A percentile compares a stretch with the other conserved stretches of the same genome.
Conservation (phyloP, 306 rosid species). For the Betula pendula region DNA sequence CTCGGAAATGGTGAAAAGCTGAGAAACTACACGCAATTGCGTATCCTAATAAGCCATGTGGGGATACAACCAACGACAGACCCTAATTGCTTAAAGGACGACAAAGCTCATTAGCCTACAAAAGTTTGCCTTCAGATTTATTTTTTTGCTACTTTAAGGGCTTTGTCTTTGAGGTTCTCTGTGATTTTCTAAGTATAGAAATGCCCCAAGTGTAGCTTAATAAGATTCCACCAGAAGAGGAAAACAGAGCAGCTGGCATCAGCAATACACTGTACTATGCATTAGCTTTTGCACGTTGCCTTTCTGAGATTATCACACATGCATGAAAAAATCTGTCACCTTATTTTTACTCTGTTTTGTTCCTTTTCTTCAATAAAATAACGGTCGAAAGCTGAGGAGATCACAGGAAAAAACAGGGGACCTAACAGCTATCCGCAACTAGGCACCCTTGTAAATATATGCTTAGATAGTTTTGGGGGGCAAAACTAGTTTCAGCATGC, state of each 20-base stretch:
- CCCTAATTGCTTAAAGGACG: conserved; percentile 36
- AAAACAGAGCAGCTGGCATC: conserved; percentile 2
- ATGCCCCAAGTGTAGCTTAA: neutral
- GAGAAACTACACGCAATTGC: neutral
- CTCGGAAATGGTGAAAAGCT: neutral
- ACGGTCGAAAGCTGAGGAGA: neutral
- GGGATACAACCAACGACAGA: conserved; percentile 30
- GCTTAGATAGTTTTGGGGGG: neutral
- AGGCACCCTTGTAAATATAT: neutral
- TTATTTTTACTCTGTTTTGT: neutral
- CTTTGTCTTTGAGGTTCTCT: neutral
- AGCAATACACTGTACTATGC: neutral
- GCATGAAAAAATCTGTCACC: neutral
- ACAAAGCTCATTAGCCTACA: conserved; percentile 17
- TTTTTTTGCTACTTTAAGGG: neutral
- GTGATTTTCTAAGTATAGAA: conserved; percentile 30
- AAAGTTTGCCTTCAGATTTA: conserved; percentile 21
- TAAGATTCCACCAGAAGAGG: conserved; percentile 4
- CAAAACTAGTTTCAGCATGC: neutral
- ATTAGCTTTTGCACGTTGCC: conserved; percentile 8
- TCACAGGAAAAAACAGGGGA: neutral
- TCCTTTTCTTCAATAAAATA: neutral
- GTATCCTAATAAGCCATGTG: conserved; percentile 31
- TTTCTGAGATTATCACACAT: conserved; percentile 3
- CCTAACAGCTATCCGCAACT: neutral